These are phyloP conservation scores for Danielozyma ontarioensis DNA, from an alignment of 805 yeast genomes.

Conservation along the genomic window DNA sequence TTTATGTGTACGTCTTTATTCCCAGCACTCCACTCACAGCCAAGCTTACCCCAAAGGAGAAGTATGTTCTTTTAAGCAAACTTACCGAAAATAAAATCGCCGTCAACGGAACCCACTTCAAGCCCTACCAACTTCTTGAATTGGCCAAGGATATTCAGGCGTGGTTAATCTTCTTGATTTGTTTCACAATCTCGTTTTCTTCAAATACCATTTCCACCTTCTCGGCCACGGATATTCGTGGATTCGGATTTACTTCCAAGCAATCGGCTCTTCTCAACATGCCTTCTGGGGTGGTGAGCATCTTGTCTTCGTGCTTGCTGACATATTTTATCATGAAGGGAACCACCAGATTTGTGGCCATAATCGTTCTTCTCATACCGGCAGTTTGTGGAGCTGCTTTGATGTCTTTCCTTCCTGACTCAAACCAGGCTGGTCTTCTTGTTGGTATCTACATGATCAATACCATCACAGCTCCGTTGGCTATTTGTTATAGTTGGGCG, in stretches of 20 bases:
- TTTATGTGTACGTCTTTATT: constrained; percentile 10
- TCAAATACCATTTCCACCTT: constrained; percentile 17
- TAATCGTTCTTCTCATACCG: constrained; percentile 12
- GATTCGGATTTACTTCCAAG: constrained; percentile 15
- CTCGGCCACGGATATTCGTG: constrained; percentile 11
- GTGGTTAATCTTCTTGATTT: constrained; percentile 12
- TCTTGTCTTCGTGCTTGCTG: constrained; percentile 11
- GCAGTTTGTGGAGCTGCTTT: constrained; percentile 17
- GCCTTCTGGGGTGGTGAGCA: constrained; percentile 18
- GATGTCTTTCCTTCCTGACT: constrained; percentile 14
- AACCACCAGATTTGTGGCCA: constrained; percentile 11
- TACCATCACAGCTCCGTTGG: constrained; percentile 10
- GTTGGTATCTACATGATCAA: constrained; percentile 22
- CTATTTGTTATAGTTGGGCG: constrained; percentile 11
- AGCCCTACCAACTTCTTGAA: constrained; percentile 10
- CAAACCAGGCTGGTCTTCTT: constrained; percentile 20
- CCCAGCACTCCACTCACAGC: constrained; percentile 14
- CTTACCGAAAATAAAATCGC: constrained; percentile 13
- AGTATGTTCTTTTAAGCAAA: constrained; percentile 10
- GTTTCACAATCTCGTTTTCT: constrained; percentile 14
- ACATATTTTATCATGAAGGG: constrained; percentile 16
- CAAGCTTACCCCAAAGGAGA: constrained; percentile 14
- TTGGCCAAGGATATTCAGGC: constrained; percentile 13
- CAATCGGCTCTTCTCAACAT: constrained; percentile 16
- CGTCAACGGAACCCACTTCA: constrained; percentile 10